Percentiles rank a stretch among this genome's conserved stretches.
These are phyloP conservation scores for Simplicillium aogashimaense DNA, from an alignment of 2,329 filamentous ascomycete genomes.

Conservation along the genomic window DNA sequence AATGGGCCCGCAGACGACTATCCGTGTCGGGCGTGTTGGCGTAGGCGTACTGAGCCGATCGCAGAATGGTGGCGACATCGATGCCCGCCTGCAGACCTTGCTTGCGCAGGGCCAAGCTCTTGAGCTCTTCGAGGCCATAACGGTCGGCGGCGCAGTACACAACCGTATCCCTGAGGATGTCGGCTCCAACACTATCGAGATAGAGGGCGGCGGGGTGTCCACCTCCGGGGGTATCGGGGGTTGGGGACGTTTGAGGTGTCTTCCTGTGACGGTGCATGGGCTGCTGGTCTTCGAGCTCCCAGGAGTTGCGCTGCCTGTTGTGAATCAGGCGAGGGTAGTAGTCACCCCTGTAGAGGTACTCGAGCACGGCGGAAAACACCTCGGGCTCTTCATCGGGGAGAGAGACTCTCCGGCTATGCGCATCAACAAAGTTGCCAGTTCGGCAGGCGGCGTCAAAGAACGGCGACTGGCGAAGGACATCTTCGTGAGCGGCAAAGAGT, in stretches of 20 bases:
- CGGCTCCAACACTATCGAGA: constrained; percentile 61
- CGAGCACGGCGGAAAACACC: constrained; percentile 85
- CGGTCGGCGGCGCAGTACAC: constrained; percentile 89
- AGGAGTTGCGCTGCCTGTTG: constrained; percentile 77
- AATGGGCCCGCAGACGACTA: constrained; percentile 88
- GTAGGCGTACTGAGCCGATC: constrained; percentile 90
- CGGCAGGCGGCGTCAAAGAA: constrained; percentile 69
- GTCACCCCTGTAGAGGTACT: constrained; percentile 95
- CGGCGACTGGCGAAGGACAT: constrained; percentile 76
- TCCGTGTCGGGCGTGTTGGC: constrained; percentile 90
- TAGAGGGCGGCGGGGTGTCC: constrained; percentile 49
- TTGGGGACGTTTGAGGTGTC: constrained; percentile 40
- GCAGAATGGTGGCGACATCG: constrained; percentile 82
- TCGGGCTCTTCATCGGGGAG: constrained; percentile 74
- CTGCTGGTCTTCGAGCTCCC: constrained; percentile 68
- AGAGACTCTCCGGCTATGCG: constrained; percentile 68
- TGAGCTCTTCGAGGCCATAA: constrained; percentile 87
- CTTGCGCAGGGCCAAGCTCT: constrained; percentile 84
- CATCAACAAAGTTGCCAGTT: constrained; percentile 58
- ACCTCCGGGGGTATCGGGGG: constrained; percentile 35
- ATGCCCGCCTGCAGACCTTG: constrained; percentile 90
- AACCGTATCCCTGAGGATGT: constrained; percentile 83
- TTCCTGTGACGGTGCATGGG: constrained; percentile 23
- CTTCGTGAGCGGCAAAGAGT: constrained; percentile 90
- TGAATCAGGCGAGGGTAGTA: constrained; percentile 85